phyloP scores from a whole-genome alignment of 345 rosid genomes.

The Litchi chinensis region DNA sequence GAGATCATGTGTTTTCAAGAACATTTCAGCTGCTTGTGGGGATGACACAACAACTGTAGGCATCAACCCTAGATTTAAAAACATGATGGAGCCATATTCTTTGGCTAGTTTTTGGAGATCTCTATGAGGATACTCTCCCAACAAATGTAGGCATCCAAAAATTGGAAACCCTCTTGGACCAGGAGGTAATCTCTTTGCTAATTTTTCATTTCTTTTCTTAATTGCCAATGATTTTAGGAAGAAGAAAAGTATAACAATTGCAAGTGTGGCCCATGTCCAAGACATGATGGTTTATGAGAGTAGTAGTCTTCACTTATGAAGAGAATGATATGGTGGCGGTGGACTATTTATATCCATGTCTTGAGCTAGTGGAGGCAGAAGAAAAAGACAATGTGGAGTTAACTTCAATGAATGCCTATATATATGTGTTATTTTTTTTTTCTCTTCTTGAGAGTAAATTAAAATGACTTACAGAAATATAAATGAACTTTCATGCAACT shows the following conservation, averaged over 20 bases:
- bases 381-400: not conserved
- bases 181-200: conserved; percentile 35
- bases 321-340: not conserved
- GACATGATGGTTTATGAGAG: not conserved
- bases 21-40: conserved; percentile 40
- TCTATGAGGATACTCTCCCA: conserved; percentile 40
- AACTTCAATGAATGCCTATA: not conserved
- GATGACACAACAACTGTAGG: conserved; percentile 43
- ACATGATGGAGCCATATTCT: conserved; percentile 50
- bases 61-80: conserved; percentile 33
- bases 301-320: not conserved
- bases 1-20: conserved; percentile 46
- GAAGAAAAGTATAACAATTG: not conserved
- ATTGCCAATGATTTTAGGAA: not conserved
- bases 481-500: not conserved
- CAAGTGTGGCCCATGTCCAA: conserved; percentile 1
- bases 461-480: no score
- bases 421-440: not conserved
- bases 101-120: conserved; percentile 35
- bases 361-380: not conserved
- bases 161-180: conserved; percentile 47
- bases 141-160: conserved; percentile 39
- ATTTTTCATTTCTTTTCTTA: not conserved
- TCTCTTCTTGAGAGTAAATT: no score
- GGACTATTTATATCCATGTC: not conserved